Percentiles rank a stretch among this genome's conserved stretches.
Conservation (phyloP, 352 stramenopile species). For the Globisporangium echinulatum region DNA sequence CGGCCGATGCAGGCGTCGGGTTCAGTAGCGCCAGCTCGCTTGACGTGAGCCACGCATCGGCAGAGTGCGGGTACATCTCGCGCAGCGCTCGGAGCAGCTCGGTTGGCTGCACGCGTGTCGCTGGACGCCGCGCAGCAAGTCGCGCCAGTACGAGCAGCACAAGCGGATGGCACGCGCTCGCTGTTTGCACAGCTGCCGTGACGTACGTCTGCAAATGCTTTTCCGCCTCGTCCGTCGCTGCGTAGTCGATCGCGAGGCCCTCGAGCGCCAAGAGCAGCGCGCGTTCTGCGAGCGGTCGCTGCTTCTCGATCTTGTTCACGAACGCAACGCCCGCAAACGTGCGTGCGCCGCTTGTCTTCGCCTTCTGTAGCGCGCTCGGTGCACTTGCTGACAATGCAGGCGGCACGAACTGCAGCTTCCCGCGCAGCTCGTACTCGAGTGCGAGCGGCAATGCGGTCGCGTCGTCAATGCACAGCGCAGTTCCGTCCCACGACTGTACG, state of each 20-base stretch:
- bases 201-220: constrained; percentile 38
- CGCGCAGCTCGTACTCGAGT: constrained; percentile 32
- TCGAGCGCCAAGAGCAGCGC: constrained; percentile 57
- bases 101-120: constrained; percentile 11
- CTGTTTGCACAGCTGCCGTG: constrained; percentile 7
- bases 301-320: constrained; percentile 24
- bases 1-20: background rate
- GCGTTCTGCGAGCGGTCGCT: constrained; percentile 28
- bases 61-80: constrained; percentile 44
- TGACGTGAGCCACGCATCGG: constrained; percentile 29
- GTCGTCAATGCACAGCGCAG: constrained; percentile 26
- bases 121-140: constrained; percentile 15
- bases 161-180: constrained; percentile 34
- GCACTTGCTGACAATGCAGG: background rate
- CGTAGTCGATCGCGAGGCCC: constrained; percentile 39
- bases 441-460: constrained; percentile 21
- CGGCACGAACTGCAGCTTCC: constrained; percentile 34
- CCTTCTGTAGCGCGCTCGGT: background rate
- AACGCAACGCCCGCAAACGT: constrained; percentile 55
- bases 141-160: constrained; percentile 49
- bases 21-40: constrained; percentile 19
- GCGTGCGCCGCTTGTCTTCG: constrained; percentile 8
- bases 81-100: constrained; percentile 47
- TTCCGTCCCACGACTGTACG: constrained; percentile 42
- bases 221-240: constrained; percentile 18